Evolutionary conservation across 495 filamentous ascomycete genomes (phyloP).

Genomic region (Penicillium waksmanii): DNA sequence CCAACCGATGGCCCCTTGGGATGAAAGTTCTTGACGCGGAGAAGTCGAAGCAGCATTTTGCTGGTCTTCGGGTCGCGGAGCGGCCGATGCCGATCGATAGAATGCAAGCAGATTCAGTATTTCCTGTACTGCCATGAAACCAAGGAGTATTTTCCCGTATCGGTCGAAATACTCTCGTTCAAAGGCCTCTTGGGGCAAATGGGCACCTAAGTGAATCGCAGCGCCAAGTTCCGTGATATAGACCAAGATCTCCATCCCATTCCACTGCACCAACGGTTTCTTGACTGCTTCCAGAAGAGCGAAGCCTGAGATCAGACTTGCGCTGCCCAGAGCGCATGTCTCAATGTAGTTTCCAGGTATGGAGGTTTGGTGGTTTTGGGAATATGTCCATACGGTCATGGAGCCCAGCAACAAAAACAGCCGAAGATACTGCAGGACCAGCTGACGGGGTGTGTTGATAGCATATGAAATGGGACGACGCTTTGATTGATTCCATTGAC

Average conservation of each 20-base stretch:
- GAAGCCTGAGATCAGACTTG: constrained; percentile 47
- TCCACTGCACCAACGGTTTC: constrained; percentile 42
- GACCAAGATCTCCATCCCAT: constrained; percentile 49
- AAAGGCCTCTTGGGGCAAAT: constrained; percentile 36
- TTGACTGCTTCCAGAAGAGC: constrained; percentile 44
- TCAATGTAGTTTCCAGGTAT: constrained; percentile 48
- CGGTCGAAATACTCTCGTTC: constrained; percentile 47
- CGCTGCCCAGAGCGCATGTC: constrained; percentile 42
- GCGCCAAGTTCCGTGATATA: constrained; percentile 45
- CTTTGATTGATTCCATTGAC: constrained; percentile 18
- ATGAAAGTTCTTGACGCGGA: constrained; percentile 6
- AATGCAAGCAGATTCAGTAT: constrained; percentile 34
- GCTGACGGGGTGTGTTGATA: constrained; percentile 18
- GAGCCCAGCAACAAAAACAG: constrained; percentile 38
- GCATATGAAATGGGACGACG: constrained; percentile 14
- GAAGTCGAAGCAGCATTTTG: constrained; percentile 9
- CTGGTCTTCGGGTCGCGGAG: constrained; percentile 10
- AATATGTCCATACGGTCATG: constrained; percentile 39
- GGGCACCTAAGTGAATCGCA: constrained; percentile 44
- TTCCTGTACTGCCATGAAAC: constrained; percentile 48
- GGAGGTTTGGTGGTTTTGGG: constrained; percentile 35
- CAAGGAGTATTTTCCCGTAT: constrained; percentile 45
- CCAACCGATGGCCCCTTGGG: constrained; percentile 18
- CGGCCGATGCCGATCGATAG: constrained; percentile 19
- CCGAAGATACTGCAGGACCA: constrained; percentile 38